Base-by-base conservation (phyloP, 345 rosid genomes). In the Conringia planisiliqua region DNA sequence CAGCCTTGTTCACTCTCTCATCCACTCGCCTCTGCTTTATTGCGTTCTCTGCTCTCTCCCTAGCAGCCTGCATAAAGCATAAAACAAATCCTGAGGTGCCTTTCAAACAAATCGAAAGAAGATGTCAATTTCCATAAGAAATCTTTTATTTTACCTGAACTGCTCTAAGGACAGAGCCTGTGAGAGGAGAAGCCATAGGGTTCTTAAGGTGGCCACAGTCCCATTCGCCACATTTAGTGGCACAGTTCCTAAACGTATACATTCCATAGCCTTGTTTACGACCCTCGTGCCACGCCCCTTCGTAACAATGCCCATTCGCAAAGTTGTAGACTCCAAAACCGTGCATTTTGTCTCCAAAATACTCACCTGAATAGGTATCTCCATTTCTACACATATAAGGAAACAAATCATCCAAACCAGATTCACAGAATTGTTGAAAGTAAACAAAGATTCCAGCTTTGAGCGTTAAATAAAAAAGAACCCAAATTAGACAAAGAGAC, bases 281-380 rank as follows among this genome's bases (percentile, higher is more conserved):
- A 24, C 96, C 93, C 80, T 92, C 97, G 30, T 92, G 97, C 96
- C 97, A 92, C 3, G 96, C 89, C 0, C 97, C 97, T 76, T 92
- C 97, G 0, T 92, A 88, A 74, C 90, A 86, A 61, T 89, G 97
- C 51, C 96, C 92, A 66, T 88, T 88, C 14, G 88, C 87, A 36
- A 92, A 89, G 69, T 86, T 88, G 79, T 92, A 92, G 7, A 87
- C 86, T 18, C 96, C 96, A 26, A 92, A 92, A 3, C 97, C 96
- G 11, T 92, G 94, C 59, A 92, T 82, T 79, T 88, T 90, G 79
- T 92, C 97, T n/a, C 96, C 90, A 40, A 92, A 92, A 50, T 89
- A 92, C 78, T 92, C 97, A 32, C 97, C 96, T 0, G 87, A 85
- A 58, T 88, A 92, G 69, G 81, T 79, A 80, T 92, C 97, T 36